Base-by-base conservation (phyloP, 257 asterid genomes). In the Primulina eburnea region DNA sequence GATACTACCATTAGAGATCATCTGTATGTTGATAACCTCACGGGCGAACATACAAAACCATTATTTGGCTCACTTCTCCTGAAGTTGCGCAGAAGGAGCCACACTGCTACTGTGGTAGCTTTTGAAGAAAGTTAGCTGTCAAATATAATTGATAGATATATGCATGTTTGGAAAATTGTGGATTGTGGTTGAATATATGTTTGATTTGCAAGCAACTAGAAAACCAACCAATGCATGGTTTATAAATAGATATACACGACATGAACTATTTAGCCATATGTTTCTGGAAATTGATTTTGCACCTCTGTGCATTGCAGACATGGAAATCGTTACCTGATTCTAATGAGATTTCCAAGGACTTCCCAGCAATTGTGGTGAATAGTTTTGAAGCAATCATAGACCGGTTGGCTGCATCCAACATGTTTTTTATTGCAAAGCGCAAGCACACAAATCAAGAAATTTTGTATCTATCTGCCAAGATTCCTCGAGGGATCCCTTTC, bases 311-410 rank as follows among this genome's bases (percentile, higher is more conserved):
- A 53, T 17, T 61, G 65, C 88, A 94, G 99, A 94, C 96, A 5
- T 94, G 99, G 99, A 94, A 92, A 78, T 94, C 99, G 4, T 76
- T 94, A 70, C 99, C 99, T 3, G 99, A 94, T 81, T 75, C 99
- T 17, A 89, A 94, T 26, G 99, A 94, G 81, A 85, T 92, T 17
- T 80, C 90, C 11, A 89, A 78, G 80, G 99, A 94, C 50, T 89
- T 91, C 71, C 90, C 98, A 30, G 77, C 86, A 50, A 58, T 87
- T 21, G 96, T 88, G 73, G 77, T 94, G 64, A 88, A 82, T 30
- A 87, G 90, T 21, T 73, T 85, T 9, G 95, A 92, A 70, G 75
- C 90, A 55, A 92, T 89, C 70, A 71, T 92, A 43, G 99, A 94
- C 67, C 78, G 59, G 30, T 75, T 94, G 75, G 83, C 97, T 34